Percentiles rank a stretch among this genome's conserved stretches.
These are phyloP conservation scores for Neurospora sublineolata DNA, from an alignment of 495 filamentous ascomycete genomes.

Conservation along the genomic window DNA sequence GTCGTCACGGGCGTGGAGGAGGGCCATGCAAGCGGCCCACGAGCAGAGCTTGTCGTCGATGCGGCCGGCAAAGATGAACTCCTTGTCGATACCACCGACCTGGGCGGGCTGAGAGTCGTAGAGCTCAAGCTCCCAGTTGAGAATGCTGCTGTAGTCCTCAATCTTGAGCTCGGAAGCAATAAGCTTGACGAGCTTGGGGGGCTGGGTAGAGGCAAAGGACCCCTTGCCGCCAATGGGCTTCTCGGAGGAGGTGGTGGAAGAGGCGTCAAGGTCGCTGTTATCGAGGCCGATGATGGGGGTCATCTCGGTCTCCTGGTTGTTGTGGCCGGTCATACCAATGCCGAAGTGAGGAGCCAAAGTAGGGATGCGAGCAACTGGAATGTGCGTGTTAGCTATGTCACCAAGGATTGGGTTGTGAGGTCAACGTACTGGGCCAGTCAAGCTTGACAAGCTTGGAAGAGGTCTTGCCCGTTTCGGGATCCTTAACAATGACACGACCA, in stretches of 20 bases:
- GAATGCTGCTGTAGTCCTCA: slow-evolving; percentile 54
- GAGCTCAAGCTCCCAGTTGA: slow-evolving; percentile 97
- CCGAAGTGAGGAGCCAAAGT: slow-evolving; percentile 94
- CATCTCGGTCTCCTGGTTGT: slow-evolving; percentile 87
- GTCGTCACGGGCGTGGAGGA: slow-evolving; percentile 52
- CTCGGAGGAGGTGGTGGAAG: slow-evolving; percentile 14
- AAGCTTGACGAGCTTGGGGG: slow-evolving; percentile 68
- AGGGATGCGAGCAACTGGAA: slow-evolving; percentile 69
- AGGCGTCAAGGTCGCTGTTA: slow-evolving; percentile 43
- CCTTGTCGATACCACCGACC: slow-evolving; percentile 77
- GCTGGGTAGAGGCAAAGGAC: slow-evolving; percentile 70
- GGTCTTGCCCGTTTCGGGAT: slow-evolving; percentile 63
- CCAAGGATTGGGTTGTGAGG: not conserved
- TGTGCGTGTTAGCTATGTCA: not conserved
- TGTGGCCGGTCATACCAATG: slow-evolving; percentile 57
- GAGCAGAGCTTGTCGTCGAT: slow-evolving; percentile 97
- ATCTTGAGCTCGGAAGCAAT: slow-evolving; percentile 67
- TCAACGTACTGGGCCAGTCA: slow-evolving; percentile 59
- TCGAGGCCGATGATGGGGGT: slow-evolving; percentile 90
- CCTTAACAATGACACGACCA: slow-evolving; percentile 74
- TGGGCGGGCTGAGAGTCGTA: slow-evolving; percentile 82
- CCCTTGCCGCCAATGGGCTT: slow-evolving; percentile 35
- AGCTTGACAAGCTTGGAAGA: slow-evolving; percentile 75
- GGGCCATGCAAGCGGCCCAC: slow-evolving; percentile 78
- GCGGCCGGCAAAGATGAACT: slow-evolving; percentile 88